A percentile compares a stretch with the other conserved stretches of the same genome.
phyloP scores from a whole-genome alignment of 129 eudicot species.

The Lonicera japonica region DNA sequence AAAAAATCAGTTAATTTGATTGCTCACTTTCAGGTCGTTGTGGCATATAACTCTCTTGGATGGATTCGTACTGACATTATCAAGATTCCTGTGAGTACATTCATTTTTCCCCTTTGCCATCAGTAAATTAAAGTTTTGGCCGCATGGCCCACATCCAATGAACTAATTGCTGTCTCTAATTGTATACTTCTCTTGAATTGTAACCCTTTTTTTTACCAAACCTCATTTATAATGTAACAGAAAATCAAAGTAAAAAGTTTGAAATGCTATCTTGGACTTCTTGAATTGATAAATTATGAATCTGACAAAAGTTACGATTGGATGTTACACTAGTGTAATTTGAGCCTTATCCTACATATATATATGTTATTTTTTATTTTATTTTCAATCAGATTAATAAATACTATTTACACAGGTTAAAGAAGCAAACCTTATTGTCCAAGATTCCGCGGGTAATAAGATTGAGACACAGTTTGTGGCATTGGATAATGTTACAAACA shows the following conservation, averaged over 20 bases:
- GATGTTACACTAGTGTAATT: too few relatives aligned
- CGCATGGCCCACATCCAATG: too few relatives aligned
- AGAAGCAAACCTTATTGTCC: conserved; percentile 53
- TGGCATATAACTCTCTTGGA: conserved; percentile 91
- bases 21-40: conserved; percentile 52
- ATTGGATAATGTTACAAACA: conserved; percentile 57
- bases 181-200: too few relatives aligned
- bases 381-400: not conserved
- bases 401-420: conserved; percentile 40
- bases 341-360: too few relatives aligned
- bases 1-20: not conserved
- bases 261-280: too few relatives aligned
- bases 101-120: not conserved
- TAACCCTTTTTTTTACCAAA: too few relatives aligned
- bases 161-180: too few relatives aligned
- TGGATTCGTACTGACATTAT: conserved; percentile 74
- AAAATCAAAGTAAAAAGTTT: too few relatives aligned
- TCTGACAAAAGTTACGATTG: too few relatives aligned
- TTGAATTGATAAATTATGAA: too few relatives aligned
- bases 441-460: conserved; percentile 55
- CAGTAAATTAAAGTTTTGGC: too few relatives aligned
- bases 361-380: not conserved
- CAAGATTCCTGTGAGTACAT: conserved; percentile 70
- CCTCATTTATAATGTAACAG: too few relatives aligned
- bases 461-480: conserved; percentile 60